Conservation (phyloP, 2,329 filamentous ascomycete genomes). For the Pseudopyricularia javanii region DNA sequence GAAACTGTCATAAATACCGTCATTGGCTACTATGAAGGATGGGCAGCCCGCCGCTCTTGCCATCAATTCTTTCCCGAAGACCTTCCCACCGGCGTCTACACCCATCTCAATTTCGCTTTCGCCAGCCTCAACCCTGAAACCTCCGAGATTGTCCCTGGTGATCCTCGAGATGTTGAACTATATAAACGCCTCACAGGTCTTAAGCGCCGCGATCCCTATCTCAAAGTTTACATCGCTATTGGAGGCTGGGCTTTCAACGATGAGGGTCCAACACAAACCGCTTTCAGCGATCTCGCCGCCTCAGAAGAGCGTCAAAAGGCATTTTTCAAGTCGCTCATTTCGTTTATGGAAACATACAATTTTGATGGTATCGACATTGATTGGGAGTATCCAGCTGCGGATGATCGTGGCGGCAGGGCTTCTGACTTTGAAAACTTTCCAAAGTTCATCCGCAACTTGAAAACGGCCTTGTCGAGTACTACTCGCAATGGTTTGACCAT, state of each 20-base stretch:
- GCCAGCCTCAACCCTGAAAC: conserved; percentile 16
- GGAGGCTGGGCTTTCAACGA: conserved; percentile 30
- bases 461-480: not conserved
- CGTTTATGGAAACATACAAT: conserved; percentile 8
- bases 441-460: not conserved
- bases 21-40: conserved; percentile 18
- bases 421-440: conserved; percentile 8
- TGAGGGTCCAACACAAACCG: conserved; percentile 12
- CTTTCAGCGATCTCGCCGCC: conserved; percentile 12
- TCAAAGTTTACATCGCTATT: conserved; percentile 24
- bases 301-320: conserved; percentile 3
- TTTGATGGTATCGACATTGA: conserved; percentile 14
- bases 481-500: not conserved
- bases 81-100: conserved; percentile 12
- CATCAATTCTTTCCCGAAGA: conserved; percentile 9
- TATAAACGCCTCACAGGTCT: conserved; percentile 16
- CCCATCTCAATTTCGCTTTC: conserved; percentile 22
- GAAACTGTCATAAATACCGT: not conserved
- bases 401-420: conserved; percentile 8
- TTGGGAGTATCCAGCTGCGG: conserved; percentile 19
- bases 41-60: conserved; percentile 10
- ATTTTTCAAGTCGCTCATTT: conserved; percentile 8
- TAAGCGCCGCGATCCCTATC: conserved; percentile 14
- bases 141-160: conserved; percentile 9
- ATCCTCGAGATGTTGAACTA: conserved; percentile 5